Evolutionary conservation across 371 early-diverging fungal genomes (phyloP), one percentile per base, ranked within the genome.

Genomic region (Mortierella sp.): DNA sequence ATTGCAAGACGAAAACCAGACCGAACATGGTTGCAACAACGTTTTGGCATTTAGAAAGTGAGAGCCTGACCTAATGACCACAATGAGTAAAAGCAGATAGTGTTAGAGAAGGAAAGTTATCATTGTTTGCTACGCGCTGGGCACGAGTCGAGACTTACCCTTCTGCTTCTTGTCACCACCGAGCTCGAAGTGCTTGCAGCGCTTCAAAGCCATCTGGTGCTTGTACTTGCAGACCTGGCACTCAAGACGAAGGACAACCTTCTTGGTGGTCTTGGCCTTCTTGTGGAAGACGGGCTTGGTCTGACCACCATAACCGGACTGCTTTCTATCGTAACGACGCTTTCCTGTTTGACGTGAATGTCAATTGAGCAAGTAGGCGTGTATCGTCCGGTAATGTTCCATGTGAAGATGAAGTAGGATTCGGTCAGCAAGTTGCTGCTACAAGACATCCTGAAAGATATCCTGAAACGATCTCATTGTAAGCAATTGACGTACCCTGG

Each of bases 141-240:
- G 10, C 7, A 34, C 10, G 25, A 41, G 7, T 37, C 8, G n/a
- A 37, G 13, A 3, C 22, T 37, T 58, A 60, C 72, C 82, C 83
- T 89, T 88, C 83, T 87, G 87, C 89, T 90, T 99, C 96, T 97
- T 98, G 89, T 99, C 98, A 90, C 98, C 99, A 85, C 99, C 98
- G 62, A 99, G 91, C 87, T 98, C 98, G 83, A 98, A 98, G 93
- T 97, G 98, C 92, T 99, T 99, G 92, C 99, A 98, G 79, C 99
- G 95, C 93, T 98, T 98, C 81, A 97, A 79, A 63, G 96, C 89
- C 53, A 94, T 84, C 88, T 97, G 97, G 80, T 90, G 87, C 91
- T 95, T 95, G 89, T 92, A 91, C 91, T 97, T 97, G 94, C 99
- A 99, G 80, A 88, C 91, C 69, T 92, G 94, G 91, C 99, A 99